phyloP scores from a whole-genome alignment of 1,284 basidiomycete species.

The Inonotus hispidus region DNA sequence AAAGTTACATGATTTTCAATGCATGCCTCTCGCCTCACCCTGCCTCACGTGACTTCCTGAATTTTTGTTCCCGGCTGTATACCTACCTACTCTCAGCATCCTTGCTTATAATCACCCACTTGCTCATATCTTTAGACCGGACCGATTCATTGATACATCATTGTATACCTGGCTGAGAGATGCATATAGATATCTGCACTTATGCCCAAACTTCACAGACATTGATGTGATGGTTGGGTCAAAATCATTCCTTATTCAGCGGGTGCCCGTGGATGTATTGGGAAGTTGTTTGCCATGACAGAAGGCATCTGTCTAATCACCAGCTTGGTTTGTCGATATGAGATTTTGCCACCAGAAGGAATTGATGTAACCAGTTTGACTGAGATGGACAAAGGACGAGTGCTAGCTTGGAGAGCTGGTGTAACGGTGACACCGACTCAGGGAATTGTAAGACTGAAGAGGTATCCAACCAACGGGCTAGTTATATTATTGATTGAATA shows the following conservation, averaged over 20 bases:
- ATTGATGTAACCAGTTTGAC: constrained; percentile 17
- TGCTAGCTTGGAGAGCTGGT: constrained; percentile 30
- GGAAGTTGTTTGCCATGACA: constrained; percentile 34
- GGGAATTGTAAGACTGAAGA: constrained; percentile 22
- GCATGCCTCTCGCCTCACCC: too few relatives aligned
- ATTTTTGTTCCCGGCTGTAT: too few relatives aligned
- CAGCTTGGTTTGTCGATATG: constrained; percentile 28
- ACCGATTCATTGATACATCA: constrained; percentile 41
- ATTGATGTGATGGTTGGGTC: background rate
- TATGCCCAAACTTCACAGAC: background rate
- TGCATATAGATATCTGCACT: constrained; percentile 23
- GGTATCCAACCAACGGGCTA: background rate
- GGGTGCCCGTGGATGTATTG: constrained; percentile 41
- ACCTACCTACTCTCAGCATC: too few relatives aligned
- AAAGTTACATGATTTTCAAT: too few relatives aligned
- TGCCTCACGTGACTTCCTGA: too few relatives aligned
- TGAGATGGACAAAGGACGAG: constrained; percentile 25
- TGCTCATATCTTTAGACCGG: constrained; percentile 36
- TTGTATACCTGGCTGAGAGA: constrained; percentile 35
- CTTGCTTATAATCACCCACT: background rate
- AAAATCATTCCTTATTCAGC: constrained; percentile 38
- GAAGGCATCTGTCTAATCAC: constrained; percentile 35
- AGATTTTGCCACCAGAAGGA: constrained; percentile 31
- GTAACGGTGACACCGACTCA: constrained; percentile 29
- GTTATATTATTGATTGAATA: background rate